Conservation (phyloP, 495 filamentous ascomycete genomes). For the Podospora fimiseda region DNA sequence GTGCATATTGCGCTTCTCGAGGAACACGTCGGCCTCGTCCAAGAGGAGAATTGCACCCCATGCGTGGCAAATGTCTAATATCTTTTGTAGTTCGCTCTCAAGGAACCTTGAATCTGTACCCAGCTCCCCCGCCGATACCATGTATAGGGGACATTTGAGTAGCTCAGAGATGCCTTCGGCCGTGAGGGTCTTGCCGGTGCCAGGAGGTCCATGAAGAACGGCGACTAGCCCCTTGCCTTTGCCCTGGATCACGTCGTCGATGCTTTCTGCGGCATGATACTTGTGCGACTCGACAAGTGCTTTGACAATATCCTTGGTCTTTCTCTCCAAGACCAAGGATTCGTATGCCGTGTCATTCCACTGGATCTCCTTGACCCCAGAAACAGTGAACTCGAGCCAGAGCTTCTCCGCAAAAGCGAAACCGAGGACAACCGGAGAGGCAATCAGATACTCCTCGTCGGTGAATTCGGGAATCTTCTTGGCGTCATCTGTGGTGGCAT, state of each 20-base stretch:
- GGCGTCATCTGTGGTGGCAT: slow-evolving; percentile 29
- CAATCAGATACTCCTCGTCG: slow-evolving; percentile 80
- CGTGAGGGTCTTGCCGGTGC: slow-evolving; percentile 84
- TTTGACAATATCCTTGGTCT: slow-evolving; percentile 35
- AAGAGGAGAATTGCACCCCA: slow-evolving; percentile 79
- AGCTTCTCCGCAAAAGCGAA: slow-evolving; percentile 86
- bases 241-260: slow-evolving; percentile 52
- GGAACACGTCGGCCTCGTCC: slow-evolving; percentile 75
- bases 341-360: slow-evolving; percentile 28
- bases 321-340: slow-evolving; percentile 22
- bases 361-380: slow-evolving; percentile 53
- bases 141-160: slow-evolving; percentile 76
- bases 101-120: slow-evolving; percentile 73
- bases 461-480: slow-evolving; percentile 53
- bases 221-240: slow-evolving; percentile 49
- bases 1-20: slow-evolving; percentile 66
- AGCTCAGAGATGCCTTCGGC: slow-evolving; percentile 83
- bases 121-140: slow-evolving; percentile 75
- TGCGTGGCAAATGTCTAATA: slow-evolving; percentile 78
- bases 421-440: slow-evolving; percentile 90
- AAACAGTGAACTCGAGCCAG: slow-evolving; percentile 87
- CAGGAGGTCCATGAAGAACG: slow-evolving; percentile 76
- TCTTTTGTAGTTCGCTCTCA: slow-evolving; percentile 74
- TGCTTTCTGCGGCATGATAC: slow-evolving; percentile 72
- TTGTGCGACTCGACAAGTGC: slow-evolving; percentile 43